Evolutionary conservation across 1,284 basidiomycete genomes (phyloP).

Genomic region (Porphyrellus sp.): DNA sequence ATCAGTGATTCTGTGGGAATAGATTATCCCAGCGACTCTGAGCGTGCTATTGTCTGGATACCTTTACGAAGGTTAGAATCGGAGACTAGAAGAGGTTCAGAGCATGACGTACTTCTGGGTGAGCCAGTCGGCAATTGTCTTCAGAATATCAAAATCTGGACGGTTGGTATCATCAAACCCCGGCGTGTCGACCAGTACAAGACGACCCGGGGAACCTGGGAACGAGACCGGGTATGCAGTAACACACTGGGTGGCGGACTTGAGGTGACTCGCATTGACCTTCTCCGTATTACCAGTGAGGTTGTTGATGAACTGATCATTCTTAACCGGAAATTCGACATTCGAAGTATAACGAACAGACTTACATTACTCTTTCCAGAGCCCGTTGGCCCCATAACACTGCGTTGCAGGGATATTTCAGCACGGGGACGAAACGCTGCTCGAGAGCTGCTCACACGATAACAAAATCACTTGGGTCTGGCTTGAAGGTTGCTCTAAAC

Average conservation of each 20-base stretch:
- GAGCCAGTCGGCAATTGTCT: conserved; percentile 27
- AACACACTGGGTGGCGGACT: conserved; percentile 15
- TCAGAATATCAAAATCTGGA: conserved; percentile 27
- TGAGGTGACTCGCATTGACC: not conserved
- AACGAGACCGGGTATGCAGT: not conserved
- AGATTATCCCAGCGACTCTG: conserved; percentile 43
- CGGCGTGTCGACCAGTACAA: conserved; percentile 30
- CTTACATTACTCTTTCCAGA: conserved; percentile 27
- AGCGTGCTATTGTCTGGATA: conserved; percentile 10
- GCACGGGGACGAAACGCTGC: not conserved
- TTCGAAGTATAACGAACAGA: not conserved
- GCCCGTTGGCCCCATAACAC: conserved; percentile 23
- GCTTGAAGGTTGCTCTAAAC: conserved; percentile 15
- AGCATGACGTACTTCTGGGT: conserved; percentile 16
- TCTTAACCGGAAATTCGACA: not conserved
- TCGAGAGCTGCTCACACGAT: conserved; percentile 11
- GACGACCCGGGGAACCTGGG: not conserved
- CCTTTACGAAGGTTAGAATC: conserved; percentile 1
- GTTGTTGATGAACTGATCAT: conserved; percentile 18
- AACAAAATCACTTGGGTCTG: conserved; percentile 4
- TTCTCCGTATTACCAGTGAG: conserved; percentile 7
- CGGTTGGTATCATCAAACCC: conserved; percentile 28
- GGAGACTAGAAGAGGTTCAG: no score
- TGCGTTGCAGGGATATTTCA: conserved; percentile 2
- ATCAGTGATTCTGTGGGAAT: conserved; percentile 50